Percentiles rank a stretch among this genome's conserved stretches.
These are phyloP conservation scores for Talinum fruticosum DNA, from an alignment of 148 eudicot species.

Conservation along the genomic window DNA sequence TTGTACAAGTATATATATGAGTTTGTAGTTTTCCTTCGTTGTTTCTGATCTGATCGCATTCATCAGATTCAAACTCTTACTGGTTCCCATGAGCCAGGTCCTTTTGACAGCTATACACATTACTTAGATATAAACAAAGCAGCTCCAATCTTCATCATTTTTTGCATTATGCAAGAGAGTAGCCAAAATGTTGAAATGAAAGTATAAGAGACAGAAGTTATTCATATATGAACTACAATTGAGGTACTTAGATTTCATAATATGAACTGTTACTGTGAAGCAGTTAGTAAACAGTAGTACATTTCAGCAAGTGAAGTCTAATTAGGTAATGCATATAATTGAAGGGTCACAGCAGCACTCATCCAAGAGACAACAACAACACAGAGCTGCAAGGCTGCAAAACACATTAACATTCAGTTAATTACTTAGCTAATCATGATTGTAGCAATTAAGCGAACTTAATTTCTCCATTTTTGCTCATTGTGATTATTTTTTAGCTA, in stretches of 20 bases:
- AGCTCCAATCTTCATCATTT: too few relatives aligned
- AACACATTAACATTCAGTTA: not conserved
- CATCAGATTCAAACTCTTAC: too few relatives aligned
- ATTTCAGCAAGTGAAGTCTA: not conserved
- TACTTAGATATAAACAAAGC: too few relatives aligned
- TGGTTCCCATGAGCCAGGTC: too few relatives aligned
- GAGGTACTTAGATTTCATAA: not conserved
- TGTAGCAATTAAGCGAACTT: not conserved
- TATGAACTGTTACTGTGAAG: not conserved
- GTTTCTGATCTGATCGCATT: too few relatives aligned
- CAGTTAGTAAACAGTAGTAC: not conserved
- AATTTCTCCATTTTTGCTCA: not conserved
- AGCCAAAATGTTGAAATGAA: too few relatives aligned
- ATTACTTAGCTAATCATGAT: not conserved
- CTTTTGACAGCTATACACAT: too few relatives aligned
- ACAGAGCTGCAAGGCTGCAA: conserved; percentile 11
- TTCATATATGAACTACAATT: not conserved
- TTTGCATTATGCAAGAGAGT: not conserved
- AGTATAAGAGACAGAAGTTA: too few relatives aligned
- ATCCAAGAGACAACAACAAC: conserved; percentile 9
- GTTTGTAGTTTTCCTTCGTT: too few relatives aligned
- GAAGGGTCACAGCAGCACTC: conserved; percentile 14
- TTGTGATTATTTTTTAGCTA: not conserved
- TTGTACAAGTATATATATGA: too few relatives aligned
- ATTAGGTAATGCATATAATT: not conserved